A percentile compares a stretch with the other conserved stretches of the same genome.
Evolutionary conservation across 768 basidiomycete genomes (phyloP).

Genomic region (Suillus brevipes): DNA sequence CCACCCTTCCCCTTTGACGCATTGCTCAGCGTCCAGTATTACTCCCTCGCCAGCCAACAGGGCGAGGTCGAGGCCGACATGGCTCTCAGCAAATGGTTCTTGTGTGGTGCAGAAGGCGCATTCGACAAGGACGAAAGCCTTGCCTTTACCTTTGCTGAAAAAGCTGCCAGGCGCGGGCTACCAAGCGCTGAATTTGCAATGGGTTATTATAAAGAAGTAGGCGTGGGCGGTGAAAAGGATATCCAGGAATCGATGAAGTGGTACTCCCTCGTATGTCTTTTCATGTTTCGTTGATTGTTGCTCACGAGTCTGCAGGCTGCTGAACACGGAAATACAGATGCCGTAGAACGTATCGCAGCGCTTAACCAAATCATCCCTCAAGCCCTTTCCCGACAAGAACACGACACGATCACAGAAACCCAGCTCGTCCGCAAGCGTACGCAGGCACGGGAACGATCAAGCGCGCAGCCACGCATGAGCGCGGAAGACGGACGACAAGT

Average conservation of each 20-base stretch:
- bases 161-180: slow-evolving; percentile 73
- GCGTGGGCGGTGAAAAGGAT: slow-evolving; percentile 73
- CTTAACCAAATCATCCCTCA: slow-evolving; percentile 62
- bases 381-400: slow-evolving; percentile 73
- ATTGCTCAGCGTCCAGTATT: slow-evolving; percentile 87
- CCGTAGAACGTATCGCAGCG: slow-evolving; percentile 68
- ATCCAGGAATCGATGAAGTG: slow-evolving; percentile 67
- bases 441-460: slow-evolving; percentile 60
- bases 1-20: slow-evolving; percentile 87
- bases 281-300: slow-evolving; percentile 2
- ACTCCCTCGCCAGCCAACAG: slow-evolving; percentile 76
- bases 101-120: slow-evolving; percentile 75
- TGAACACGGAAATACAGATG: slow-evolving; percentile 80
- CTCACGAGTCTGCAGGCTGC: slow-evolving; percentile 52
- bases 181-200: slow-evolving; percentile 91
- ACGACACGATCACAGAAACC: slow-evolving; percentile 73
- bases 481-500: slow-evolving; percentile 43
- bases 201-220: slow-evolving; percentile 94
- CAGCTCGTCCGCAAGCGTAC: slow-evolving; percentile 86
- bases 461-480: slow-evolving; percentile 28
- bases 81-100: slow-evolving; percentile 96
- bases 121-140: slow-evolving; percentile 89
- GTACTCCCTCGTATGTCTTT: slow-evolving; percentile 62
- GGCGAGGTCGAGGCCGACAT: slow-evolving; percentile 94
- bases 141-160: slow-evolving; percentile 88